phyloP scores from a whole-genome alignment of 1,284 basidiomycete genomes.

The Apiotrichum gamsii region DNA sequence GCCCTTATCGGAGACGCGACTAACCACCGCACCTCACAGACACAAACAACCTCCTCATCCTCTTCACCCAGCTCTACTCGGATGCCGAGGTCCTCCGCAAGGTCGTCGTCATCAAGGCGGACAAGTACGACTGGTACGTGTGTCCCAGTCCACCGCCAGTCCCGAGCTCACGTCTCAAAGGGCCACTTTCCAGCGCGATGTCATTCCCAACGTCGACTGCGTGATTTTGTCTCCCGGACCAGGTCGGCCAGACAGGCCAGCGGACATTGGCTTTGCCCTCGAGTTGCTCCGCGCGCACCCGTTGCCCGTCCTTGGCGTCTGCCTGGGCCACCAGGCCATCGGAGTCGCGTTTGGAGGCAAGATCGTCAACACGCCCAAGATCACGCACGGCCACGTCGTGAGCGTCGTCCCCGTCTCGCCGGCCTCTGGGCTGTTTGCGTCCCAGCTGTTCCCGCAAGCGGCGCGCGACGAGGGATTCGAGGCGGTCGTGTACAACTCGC shows the following conservation, averaged over 20 bases:
- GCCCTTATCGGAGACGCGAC: background rate
- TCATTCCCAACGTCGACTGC: conserved; percentile 46
- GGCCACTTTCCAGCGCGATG: conserved; percentile 33
- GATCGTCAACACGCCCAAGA: conserved; percentile 45
- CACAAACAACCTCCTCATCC: conserved; percentile 47
- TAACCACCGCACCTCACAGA: conserved; percentile 23
- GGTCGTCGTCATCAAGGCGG: conserved; percentile 46
- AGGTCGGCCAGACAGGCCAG: conserved; percentile 41
- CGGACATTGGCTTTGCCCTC: conserved; percentile 45
- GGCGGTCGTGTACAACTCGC: conserved; percentile 72
- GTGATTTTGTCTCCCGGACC: conserved; percentile 48
- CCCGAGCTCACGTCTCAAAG: conserved; percentile 17
- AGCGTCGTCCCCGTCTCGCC: conserved; percentile 47
- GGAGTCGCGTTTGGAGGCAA: conserved; percentile 68
- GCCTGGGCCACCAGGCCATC: conserved; percentile 86
- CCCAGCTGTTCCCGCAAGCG: conserved; percentile 20
- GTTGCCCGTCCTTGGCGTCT: conserved; percentile 55
- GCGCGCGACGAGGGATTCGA: conserved; percentile 50
- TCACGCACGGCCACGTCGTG: conserved; percentile 70
- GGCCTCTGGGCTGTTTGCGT: conserved; percentile 30
- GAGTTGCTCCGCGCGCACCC: conserved; percentile 38
- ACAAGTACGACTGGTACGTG: conserved; percentile 44
- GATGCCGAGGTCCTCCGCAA: conserved; percentile 42
- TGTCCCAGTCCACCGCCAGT: background rate
- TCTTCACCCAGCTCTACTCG: conserved; percentile 44